Percentiles rank a stretch among this genome's conserved stretches.
phyloP scores from a whole-genome alignment of 345 rosid genomes.

The Garcia nutans region DNA sequence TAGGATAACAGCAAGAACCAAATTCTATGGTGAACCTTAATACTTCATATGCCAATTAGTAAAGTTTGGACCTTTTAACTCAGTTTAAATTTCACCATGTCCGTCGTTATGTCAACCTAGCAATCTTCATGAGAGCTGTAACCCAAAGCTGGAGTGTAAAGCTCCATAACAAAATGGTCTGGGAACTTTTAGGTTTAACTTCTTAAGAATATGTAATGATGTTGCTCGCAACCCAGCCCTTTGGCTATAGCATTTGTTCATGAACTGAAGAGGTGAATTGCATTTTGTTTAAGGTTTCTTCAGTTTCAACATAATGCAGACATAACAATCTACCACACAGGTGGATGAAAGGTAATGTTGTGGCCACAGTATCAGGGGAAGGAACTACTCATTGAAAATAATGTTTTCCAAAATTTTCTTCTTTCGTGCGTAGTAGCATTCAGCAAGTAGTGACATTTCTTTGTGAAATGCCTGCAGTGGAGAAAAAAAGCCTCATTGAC shows the following conservation, averaged over 20 bases:
- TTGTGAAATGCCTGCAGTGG: conserved; percentile 38
- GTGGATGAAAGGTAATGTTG: not conserved
- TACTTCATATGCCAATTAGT: not conserved
- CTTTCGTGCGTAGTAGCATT: not conserved
- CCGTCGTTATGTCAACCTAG: not conserved
- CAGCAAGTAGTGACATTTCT: conserved; percentile 17
- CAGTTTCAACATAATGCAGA: too few relatives aligned
- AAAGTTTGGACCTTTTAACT: not conserved
- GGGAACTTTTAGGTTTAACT: not conserved
- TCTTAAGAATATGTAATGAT: not conserved
- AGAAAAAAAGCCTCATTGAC: conserved; percentile 30
- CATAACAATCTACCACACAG: too few relatives aligned
- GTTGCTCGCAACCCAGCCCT: not conserved
- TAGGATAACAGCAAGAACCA: not conserved
- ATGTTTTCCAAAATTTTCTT: not conserved
- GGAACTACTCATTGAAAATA: not conserved
- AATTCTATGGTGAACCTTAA: not conserved
- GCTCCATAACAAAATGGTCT: not conserved
- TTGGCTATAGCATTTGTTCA: not conserved
- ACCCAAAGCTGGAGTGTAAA: not conserved
- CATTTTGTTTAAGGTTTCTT: not conserved
- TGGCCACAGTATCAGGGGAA: not conserved
- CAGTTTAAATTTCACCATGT: not conserved
- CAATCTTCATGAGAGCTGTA: conserved; percentile 2
- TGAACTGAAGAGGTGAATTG: not conserved